phyloP scores from a whole-genome alignment of 805 yeast species.

The Ogataea chonburiensis region DNA sequence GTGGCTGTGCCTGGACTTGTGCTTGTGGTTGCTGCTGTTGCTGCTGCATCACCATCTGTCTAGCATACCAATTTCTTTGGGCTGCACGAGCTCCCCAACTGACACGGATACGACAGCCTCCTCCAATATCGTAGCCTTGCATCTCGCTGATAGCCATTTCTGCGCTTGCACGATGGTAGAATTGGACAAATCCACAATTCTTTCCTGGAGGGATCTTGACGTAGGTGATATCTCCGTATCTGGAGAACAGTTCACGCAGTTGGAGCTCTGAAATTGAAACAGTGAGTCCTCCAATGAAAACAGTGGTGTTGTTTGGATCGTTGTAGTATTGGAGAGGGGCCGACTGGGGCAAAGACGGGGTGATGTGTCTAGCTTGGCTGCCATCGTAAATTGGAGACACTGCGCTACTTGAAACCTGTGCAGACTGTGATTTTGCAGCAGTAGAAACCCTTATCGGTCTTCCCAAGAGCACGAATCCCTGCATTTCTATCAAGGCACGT shows the following conservation, averaged over 20 bases:
- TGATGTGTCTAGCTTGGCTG: conserved; percentile 13
- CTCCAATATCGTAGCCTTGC: conserved; percentile 87
- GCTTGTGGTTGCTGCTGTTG: conserved; percentile 8
- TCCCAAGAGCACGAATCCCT: conserved; percentile 68
- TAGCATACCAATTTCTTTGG: conserved; percentile 37
- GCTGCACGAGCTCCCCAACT: conserved; percentile 80
- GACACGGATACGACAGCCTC: conserved; percentile 71
- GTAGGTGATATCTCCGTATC: conserved; percentile 74
- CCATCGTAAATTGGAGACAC: conserved; percentile 17
- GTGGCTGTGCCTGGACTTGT: conserved; percentile 1
- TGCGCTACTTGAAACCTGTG: conserved; percentile 2
- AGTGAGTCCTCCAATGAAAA: conserved; percentile 74
- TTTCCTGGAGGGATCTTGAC: conserved; percentile 78
- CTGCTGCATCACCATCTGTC: conserved; percentile 34
- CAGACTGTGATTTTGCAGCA: conserved; percentile 43
- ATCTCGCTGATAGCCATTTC: conserved; percentile 80
- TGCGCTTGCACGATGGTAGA: conserved; percentile 72
- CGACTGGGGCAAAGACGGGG: conserved; percentile 32
- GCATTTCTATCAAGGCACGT: conserved; percentile 76
- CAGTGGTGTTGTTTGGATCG: conserved; percentile 74
- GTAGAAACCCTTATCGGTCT: conserved; percentile 77
- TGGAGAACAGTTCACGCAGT: conserved; percentile 54
- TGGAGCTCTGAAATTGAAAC: conserved; percentile 60
- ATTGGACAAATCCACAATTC: conserved; percentile 84
- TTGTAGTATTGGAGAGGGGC: conserved; percentile 64